Percentiles rank a stretch among this genome's conserved stretches.
Evolutionary conservation across 257 asterid species (phyloP).

Genomic region (Solanum etuberosum): DNA sequence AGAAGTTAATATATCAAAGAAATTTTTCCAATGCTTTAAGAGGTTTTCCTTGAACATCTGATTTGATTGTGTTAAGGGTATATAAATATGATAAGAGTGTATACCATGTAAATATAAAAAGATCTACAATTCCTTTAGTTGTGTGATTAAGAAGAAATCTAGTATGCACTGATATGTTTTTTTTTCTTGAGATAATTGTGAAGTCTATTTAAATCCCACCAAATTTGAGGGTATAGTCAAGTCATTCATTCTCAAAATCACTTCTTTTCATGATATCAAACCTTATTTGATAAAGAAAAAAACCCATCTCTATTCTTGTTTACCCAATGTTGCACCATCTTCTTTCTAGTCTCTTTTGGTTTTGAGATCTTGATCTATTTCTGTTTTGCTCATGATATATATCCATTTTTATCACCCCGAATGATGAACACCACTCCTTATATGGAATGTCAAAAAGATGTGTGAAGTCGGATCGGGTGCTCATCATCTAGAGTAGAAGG

Average conservation of each 20-base stretch:
- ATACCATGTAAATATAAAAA: background rate
- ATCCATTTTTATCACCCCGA: background rate
- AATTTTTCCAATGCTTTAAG: background rate
- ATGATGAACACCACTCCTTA: background rate
- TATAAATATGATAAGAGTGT: background rate
- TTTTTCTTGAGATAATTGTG: background rate
- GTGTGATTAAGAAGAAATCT: background rate
- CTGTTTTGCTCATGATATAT: background rate
- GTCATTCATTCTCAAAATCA: background rate
- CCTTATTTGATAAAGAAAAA: background rate
- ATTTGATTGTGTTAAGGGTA: background rate
- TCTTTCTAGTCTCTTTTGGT: background rate
- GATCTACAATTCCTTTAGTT: background rate
- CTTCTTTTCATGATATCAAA: background rate
- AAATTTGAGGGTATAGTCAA: background rate
- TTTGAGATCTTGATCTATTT: background rate
- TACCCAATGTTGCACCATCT: background rate
- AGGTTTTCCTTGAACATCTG: background rate
- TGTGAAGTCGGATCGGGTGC: background rate
- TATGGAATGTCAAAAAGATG: background rate
- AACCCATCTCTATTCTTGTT: background rate
- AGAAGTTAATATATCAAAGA: background rate
- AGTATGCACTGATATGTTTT: background rate
- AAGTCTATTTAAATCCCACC: background rate
- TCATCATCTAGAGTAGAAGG: background rate